These are phyloP conservation scores for Boletus vermiculosoides DNA, from an alignment of 768 basidiomycete species.

Conservation along the genomic window DNA sequence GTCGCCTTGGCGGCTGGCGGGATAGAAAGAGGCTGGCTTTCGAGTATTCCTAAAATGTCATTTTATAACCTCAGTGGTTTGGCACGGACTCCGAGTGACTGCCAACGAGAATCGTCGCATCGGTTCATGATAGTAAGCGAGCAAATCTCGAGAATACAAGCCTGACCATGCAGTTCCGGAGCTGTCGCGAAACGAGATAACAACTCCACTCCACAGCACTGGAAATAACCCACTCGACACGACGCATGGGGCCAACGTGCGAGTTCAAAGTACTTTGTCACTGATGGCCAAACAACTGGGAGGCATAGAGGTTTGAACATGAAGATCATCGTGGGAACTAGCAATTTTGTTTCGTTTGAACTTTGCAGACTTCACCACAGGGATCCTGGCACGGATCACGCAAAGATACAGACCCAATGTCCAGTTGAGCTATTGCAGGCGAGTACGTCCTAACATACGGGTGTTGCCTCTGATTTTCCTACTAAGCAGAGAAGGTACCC, in stretches of 20 bases:
- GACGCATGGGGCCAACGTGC: too few relatives aligned
- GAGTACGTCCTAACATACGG: not conserved
- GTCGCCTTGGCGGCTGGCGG: slow-evolving; percentile 4
- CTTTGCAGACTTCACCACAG: too few relatives aligned
- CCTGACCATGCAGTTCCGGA: not conserved
- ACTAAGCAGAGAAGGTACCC: not conserved
- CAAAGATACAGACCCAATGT: not conserved
- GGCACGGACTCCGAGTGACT: not conserved
- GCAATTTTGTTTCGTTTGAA: too few relatives aligned
- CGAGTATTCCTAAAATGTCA: not conserved
- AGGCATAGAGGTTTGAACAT: too few relatives aligned
- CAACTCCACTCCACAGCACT: too few relatives aligned
- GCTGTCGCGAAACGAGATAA: not conserved
- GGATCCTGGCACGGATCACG: too few relatives aligned
- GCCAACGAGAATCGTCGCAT: not conserved
- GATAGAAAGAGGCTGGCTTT: not conserved
- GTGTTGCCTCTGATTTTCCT: not conserved
- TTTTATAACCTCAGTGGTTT: not conserved
- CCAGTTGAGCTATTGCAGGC: not conserved
- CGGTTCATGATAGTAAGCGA: not conserved
- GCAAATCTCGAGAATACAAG: not conserved
- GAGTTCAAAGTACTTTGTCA: not conserved
- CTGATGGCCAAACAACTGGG: too few relatives aligned
- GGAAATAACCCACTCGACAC: not conserved
- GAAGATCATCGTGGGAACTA: not conserved